Conservation (phyloP, 177 flowering plant species). For the Tripterygium wilfordii region DNA sequence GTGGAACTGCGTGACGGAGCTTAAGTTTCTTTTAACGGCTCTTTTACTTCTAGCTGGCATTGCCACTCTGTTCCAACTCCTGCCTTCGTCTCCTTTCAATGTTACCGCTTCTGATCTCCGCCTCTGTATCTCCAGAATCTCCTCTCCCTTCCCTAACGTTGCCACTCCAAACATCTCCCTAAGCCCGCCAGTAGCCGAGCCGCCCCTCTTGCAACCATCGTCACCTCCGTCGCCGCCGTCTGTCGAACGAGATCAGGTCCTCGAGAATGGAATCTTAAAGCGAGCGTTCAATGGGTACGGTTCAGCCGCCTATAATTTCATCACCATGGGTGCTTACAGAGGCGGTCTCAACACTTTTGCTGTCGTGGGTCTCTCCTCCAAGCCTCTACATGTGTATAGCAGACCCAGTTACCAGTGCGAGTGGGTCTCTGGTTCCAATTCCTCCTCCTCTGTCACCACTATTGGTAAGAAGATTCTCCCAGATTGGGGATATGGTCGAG, state of each 20-base stretch:
- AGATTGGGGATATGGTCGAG: constrained; percentile 91
- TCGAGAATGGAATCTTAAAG: constrained; percentile 36
- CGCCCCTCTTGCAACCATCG: constrained; percentile 9
- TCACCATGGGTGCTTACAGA: constrained; percentile 83
- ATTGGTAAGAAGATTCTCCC: constrained; percentile 46
- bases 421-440: constrained; percentile 26
- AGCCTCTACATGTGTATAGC: constrained; percentile 71
- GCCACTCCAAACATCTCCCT: constrained; percentile 10
- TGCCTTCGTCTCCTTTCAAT: constrained; percentile 48
- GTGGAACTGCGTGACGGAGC: constrained; percentile 66
- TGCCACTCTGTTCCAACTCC: constrained; percentile 51
- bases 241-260: constrained; percentile 16
- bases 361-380: constrained; percentile 69
- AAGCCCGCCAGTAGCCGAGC: neutral
- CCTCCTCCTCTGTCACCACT: constrained; percentile 7
- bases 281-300: constrained; percentile 63
- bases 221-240: constrained; percentile 11
- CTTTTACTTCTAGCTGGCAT: constrained; percentile 50
- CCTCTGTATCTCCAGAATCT: constrained; percentile 33
- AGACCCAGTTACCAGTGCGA: constrained; percentile 53
- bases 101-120: constrained; percentile 49
- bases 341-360: constrained; percentile 84
- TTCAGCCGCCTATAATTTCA: constrained; percentile 68
- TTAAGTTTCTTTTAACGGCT: constrained; percentile 43
- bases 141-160: constrained; percentile 8